Conservation (phyloP, 768 basidiomycete genomes). For the Lepiota brunneoincarnata region DNA sequence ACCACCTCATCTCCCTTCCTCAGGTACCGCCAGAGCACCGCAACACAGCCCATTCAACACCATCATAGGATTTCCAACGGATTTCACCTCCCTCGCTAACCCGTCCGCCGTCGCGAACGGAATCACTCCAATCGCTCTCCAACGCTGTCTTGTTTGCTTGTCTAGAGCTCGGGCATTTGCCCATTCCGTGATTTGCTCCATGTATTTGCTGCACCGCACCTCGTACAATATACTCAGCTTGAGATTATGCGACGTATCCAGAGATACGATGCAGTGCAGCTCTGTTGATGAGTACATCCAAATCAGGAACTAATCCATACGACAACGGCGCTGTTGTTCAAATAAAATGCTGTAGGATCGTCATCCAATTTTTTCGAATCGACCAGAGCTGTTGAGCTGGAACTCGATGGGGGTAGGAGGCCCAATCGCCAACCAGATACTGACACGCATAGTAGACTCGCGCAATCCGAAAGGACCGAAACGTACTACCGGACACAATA, state of each 20-base stretch:
- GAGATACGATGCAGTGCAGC: constrained; percentile 7
- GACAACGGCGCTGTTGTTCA: background rate
- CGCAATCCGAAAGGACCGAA: background rate
- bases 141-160: background rate
- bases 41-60: constrained; percentile 21
- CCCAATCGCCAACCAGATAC: background rate
- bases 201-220: constrained; percentile 7
- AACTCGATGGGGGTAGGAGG: background rate
- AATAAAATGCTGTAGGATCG: background rate
- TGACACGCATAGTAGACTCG: background rate
- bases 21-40: constrained; percentile 4
- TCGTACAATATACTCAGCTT: no score
- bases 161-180: background rate
- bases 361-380: background rate
- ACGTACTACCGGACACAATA: no score
- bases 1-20: constrained; percentile 27
- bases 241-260: constrained; percentile 13
- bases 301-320: background rate
- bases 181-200: constrained; percentile 7
- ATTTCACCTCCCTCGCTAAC: background rate
- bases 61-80: constrained; percentile 10
- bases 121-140: constrained; percentile 25
- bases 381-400: background rate
- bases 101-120: constrained; percentile 20
- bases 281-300: background rate